Conservation (phyloP, 2,329 filamentous ascomycete genomes). For the Aureobasidium sp. region DNA sequence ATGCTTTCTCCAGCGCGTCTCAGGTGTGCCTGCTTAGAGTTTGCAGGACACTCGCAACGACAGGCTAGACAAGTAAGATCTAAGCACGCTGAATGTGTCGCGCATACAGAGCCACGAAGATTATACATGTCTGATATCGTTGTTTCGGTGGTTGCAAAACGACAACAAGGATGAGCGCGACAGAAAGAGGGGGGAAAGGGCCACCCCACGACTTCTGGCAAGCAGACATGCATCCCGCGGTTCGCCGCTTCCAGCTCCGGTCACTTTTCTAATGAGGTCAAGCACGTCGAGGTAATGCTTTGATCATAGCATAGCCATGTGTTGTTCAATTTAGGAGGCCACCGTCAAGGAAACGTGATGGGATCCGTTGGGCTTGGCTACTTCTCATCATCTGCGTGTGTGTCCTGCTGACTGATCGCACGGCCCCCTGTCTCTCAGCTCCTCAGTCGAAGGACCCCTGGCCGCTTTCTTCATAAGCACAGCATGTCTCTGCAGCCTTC, state of each 20-base stretch:
- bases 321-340: too few relatives aligned
- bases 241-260: neutral
- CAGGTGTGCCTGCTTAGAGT: too few relatives aligned
- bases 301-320: neutral
- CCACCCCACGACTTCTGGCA: neutral
- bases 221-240: neutral
- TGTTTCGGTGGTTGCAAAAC: neutral
- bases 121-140: neutral
- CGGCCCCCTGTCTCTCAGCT: neutral
- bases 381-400: neutral
- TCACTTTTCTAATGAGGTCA: neutral
- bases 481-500: neutral
- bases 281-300: neutral
- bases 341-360: neutral
- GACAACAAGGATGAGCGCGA: neutral
- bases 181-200: neutral
- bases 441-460: neutral
- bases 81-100: too few relatives aligned
- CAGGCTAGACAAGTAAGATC: too few relatives aligned
- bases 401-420: conserved; percentile 7
- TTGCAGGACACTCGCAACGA: too few relatives aligned
- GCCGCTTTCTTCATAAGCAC: neutral
- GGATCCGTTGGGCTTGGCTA: neutral
- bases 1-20: too few relatives aligned
- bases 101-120: too few relatives aligned